These are phyloP conservation scores for Malassezia restricta DNA, from an alignment of 1,284 basidiomycete species.

Conservation along the genomic window DNA sequence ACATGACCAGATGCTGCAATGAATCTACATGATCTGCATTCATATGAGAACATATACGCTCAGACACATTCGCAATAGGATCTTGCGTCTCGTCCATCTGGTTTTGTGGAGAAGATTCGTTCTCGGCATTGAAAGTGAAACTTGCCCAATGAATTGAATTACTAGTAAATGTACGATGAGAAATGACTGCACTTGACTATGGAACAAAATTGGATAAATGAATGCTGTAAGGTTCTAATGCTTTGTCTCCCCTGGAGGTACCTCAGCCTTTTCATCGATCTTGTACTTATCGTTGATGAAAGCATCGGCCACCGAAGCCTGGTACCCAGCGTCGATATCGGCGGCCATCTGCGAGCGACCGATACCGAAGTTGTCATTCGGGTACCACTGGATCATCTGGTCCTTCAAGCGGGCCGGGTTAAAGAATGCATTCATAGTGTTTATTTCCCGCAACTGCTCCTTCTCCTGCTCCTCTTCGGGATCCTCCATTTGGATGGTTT, in stretches of 20 bases:
- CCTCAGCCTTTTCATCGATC: slow-evolving; percentile 30
- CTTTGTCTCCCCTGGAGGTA: slow-evolving; percentile 34
- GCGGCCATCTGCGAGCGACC: slow-evolving; percentile 29
- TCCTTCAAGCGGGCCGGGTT: slow-evolving; percentile 34
- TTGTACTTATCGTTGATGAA: slow-evolving; percentile 37
- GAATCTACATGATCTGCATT: slow-evolving; percentile 14
- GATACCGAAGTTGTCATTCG: slow-evolving; percentile 41
- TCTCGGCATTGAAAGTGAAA: neutral
- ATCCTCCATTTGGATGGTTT: slow-evolving; percentile 14
- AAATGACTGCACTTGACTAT: neutral
- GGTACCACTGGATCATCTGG: slow-evolving; percentile 41
- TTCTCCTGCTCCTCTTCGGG: neutral
- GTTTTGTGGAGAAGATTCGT: neutral
- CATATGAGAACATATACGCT: slow-evolving; percentile 14
- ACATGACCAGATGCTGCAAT: slow-evolving; percentile 10
- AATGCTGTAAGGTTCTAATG: neutral
- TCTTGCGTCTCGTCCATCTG: neutral
- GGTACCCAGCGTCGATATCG: slow-evolving; percentile 33
- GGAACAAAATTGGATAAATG: neutral
- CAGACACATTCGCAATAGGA: neutral
- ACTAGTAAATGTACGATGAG: neutral
- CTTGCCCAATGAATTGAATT: neutral
- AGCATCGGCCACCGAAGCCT: slow-evolving; percentile 32
- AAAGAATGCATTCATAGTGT: slow-evolving; percentile 23
- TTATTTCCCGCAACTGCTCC: slow-evolving; percentile 10